These are phyloP conservation scores for Persicaria maculosa DNA, from an alignment of 148 eudicot species.

Conservation along the genomic window DNA sequence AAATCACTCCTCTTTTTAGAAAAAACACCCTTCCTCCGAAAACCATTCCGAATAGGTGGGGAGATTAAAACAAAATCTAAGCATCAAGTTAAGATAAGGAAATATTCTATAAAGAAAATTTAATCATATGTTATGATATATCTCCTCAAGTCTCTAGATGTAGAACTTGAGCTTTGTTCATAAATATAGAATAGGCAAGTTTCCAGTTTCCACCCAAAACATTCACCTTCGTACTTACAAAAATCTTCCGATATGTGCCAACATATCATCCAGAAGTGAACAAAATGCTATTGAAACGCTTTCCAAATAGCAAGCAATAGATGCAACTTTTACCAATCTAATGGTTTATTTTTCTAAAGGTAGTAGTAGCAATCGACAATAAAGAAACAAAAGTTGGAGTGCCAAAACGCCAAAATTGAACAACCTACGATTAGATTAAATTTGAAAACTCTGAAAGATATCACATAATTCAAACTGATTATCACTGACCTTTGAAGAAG, in stretches of 20 bases:
- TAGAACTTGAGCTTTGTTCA: too few species aligned
- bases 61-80: background rate
- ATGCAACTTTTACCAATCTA: background rate
- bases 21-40: background rate
- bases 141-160: too few species aligned
- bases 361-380: background rate
- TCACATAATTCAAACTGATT: background rate
- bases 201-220: too few species aligned
- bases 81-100: background rate
- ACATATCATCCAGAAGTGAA: background rate
- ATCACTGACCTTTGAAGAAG: constrained; percentile 62
- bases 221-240: too few species aligned
- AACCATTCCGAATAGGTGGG: background rate
- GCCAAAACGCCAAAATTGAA: background rate
- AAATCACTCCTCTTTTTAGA: background rate
- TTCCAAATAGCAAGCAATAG: background rate
- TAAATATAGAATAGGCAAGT: too few species aligned
- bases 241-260: background rate
- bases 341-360: background rate
- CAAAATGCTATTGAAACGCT: background rate
- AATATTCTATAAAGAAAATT: too few species aligned
- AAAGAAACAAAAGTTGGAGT: too few species aligned
- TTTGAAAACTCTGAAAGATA: background rate
- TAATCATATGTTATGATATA: too few species aligned
- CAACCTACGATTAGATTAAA: background rate